These are phyloP conservation scores for Mortierella sp. DNA, from an alignment of 371 early-diverging fungal genomes.

Conservation along the genomic window DNA sequence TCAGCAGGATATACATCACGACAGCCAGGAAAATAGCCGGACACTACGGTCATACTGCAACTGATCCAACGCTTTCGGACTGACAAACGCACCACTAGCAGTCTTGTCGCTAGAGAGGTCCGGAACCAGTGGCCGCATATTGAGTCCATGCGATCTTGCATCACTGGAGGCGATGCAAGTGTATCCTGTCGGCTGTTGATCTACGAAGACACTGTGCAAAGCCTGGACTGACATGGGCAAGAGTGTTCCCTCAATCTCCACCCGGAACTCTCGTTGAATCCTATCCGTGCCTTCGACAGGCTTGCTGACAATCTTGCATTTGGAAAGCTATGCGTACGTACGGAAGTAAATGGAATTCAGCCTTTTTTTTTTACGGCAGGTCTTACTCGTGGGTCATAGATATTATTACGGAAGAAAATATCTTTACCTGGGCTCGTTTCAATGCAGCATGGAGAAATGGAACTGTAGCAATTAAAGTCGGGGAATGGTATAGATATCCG, in stretches of 20 bases:
- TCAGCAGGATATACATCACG: not conserved
- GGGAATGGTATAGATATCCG: slow-evolving; percentile 40
- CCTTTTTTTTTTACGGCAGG: not conserved
- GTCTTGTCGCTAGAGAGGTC: not conserved
- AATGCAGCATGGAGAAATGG: slow-evolving; percentile 47
- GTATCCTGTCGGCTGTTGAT: slow-evolving; percentile 25
- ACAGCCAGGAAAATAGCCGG: slow-evolving; percentile 16
- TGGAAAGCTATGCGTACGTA: slow-evolving; percentile 24
- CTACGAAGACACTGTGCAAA: slow-evolving; percentile 7
- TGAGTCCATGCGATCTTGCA: slow-evolving; percentile 37
- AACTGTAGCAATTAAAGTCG: slow-evolving; percentile 26
- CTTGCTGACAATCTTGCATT: slow-evolving; percentile 33
- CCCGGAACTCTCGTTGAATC: slow-evolving; percentile 33
- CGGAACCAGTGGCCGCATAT: slow-evolving; percentile 25
- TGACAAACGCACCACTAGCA: not conserved
- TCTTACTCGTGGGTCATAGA: not conserved
- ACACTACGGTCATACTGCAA: slow-evolving; percentile 12
- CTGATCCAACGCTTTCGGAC: slow-evolving; percentile 36
- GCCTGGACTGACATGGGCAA: slow-evolving; percentile 26
- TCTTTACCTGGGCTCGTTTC: slow-evolving; percentile 35
- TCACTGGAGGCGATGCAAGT: slow-evolving; percentile 24
- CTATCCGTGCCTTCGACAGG: slow-evolving; percentile 28
- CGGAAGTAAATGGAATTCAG: too few relatives aligned
- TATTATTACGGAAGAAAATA: not conserved
- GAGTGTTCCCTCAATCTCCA: slow-evolving; percentile 39